Evolutionary conservation across 306 rosid genomes (phyloP).

Genomic region (Neltuma alba): DNA sequence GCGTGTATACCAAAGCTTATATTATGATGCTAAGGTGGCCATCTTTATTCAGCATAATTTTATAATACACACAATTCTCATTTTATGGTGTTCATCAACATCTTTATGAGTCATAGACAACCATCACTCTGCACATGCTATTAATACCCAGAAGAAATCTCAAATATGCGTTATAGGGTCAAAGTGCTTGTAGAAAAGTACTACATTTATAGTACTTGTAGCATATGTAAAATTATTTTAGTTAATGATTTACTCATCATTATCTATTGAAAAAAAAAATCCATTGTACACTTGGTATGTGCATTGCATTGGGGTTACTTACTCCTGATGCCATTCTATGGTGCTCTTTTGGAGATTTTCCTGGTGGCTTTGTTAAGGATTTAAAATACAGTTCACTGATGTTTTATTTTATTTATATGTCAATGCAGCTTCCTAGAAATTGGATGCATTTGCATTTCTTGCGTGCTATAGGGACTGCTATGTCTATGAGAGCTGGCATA

Average conservation of each 20-base stretch:
- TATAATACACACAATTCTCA: neutral
- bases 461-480: constrained; percentile 99
- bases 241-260: neutral
- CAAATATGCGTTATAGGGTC: neutral
- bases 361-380: neutral
- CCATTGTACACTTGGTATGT: constrained; percentile 25
- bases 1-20: constrained; percentile 20
- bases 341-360: constrained; percentile 23
- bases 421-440: constrained; percentile 91
- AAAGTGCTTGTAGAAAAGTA: neutral
- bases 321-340: constrained; percentile 6
- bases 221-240: neutral
- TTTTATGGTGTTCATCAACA: neutral
- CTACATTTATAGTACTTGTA: neutral
- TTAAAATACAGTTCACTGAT: neutral
- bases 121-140: neutral
- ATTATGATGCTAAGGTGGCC: constrained; percentile 20
- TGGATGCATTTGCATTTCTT: constrained; percentile 99
- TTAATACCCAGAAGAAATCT: neutral
- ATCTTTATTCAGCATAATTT: constrained; percentile 8
- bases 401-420: constrained; percentile 27
- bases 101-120: neutral
- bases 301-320: constrained; percentile 14
- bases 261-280: neutral
- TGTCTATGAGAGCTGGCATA: constrained; percentile 98